Base-by-base conservation (phyloP, 2,329 filamentous ascomycete species). In the Ascochyta lentis region DNA sequence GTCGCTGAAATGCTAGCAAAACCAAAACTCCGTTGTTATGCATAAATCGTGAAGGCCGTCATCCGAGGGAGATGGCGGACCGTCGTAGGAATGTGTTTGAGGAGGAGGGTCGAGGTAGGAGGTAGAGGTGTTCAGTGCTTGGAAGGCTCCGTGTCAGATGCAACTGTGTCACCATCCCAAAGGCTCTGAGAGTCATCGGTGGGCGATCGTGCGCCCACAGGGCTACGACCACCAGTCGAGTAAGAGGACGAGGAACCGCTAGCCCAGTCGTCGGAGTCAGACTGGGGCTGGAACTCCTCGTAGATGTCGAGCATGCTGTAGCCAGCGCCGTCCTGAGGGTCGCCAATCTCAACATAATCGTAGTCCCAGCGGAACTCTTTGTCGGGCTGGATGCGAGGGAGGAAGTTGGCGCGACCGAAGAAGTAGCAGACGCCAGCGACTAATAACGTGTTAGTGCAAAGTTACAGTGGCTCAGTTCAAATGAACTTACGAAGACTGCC, bases 281-380 rank as follows among this genome's bases (percentile, higher is more conserved):
- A 83, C 41, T 83, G 69, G 1, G 77, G 73, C 56, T 78, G 77
- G 61, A 79, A 79, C 45, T 79, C 76, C 64, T 83, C 83, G 61
- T 85, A 83, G 39, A 87, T 78, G 49, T 81, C 82, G 47, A 84
- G 80, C 59, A 87, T 76, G 56, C 80, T 83, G 34, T 81, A 81
- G 64, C 83, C 82, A 48, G 59, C 56, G 44, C 78, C 74, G 43
- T 80, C 77, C 56, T 78, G 72, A 16, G 77, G 76, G 55, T 96
- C 89, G 66, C 94, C 94, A 55, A 89, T 78, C 79, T 97, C 93
- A 58, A 96, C 87, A 66, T 92, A 96, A 69, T 97, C 93, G 77
- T 98, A 97, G 66, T 97, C 91, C 92, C 93, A 98, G 59, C 94
- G 87, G 77, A 90, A 91, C 64, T 84, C 83, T 83, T 97, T 97